phyloP scores from a whole-genome alignment of 169 alveolate species.

The Eimeria acervulina region DNA sequence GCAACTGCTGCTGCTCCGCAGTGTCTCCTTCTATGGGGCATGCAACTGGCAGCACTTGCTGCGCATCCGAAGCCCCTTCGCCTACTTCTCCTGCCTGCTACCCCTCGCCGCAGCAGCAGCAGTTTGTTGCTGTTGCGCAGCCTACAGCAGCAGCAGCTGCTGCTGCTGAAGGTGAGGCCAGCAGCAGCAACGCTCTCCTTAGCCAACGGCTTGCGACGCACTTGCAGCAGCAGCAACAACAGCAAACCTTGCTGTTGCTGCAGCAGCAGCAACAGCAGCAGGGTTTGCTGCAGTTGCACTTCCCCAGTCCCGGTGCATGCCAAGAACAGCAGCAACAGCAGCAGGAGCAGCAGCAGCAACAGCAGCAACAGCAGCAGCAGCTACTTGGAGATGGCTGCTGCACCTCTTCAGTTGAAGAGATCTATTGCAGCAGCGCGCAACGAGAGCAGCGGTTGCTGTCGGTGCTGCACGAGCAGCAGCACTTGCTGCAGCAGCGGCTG shows the following conservation, averaged over 20 bases:
- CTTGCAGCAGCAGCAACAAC: conserved; percentile 30
- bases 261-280: conserved; percentile 59
- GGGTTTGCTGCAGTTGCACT: neutral
- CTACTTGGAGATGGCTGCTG: neutral
- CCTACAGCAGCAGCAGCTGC: conserved; percentile 28
- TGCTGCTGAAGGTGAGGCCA: neutral
- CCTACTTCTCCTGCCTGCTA: conserved; percentile 42
- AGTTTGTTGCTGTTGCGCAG: neutral
- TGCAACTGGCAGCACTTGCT: conserved; percentile 65
- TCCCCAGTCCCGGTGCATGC: neutral
- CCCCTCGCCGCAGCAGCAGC: conserved; percentile 57
- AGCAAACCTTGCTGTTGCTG: neutral
- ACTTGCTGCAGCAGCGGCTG: conserved; percentile 18
- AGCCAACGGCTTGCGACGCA: neutral
- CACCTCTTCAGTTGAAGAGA: neutral
- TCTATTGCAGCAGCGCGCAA: neutral
- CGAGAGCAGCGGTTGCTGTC: neutral
- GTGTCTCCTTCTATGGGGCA: conserved; percentile 45
- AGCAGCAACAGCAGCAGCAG: neutral
- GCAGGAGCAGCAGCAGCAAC: conserved; percentile 21
- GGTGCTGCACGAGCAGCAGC: neutral
- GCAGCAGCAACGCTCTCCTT: neutral
- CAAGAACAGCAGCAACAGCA: conserved; percentile 1
- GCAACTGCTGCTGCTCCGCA: conserved; percentile 34
- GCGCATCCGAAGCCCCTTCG: conserved; percentile 33